Base-by-base conservation (phyloP, 2,329 filamentous ascomycete genomes). In the Aspergillus pseudoviridinutans region DNA sequence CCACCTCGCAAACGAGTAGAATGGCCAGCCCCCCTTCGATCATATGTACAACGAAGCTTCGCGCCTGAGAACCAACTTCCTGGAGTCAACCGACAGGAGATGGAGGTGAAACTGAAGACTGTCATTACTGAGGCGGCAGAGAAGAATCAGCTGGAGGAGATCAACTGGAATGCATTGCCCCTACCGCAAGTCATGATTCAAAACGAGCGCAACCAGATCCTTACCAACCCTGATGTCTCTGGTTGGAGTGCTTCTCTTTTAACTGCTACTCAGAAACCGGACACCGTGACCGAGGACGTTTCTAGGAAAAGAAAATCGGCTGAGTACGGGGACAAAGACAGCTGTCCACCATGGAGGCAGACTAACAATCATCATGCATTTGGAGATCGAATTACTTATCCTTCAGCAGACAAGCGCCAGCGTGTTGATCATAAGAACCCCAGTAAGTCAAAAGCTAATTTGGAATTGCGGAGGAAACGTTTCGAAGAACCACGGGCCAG, bases 11-110 rank as follows among this genome's bases (percentile, higher is more conserved):
- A 73, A 77, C 77, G 81, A 88, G 78, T 87, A 67, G 85, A 89
- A 66, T 97, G 91, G 88, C 87, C 92, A 32, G 79, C 84, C 47
- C 84, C 88, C n/a, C 91, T 97, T 59, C 89, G 92, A 66, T 81
- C 83, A 64, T 97, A 97, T 77, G 93, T 97, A 32, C 88, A 92
- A 68, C 87, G 92, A 69, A 92, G 92, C 27, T 97, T 97, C 72
- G 86, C 90, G 52, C 84, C 86, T 27, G 84, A 86, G 58, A 90
- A 92, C 70, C 79, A 87, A 63, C 82, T 89, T 61, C 68, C 82
- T 4, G 82, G 83, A 42, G 84, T 92, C 49, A 74, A 79, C 52
- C 83, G 84, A 54, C 68, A 81, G 54, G 91, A 96, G 57, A 88
- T 97, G 81, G 89, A 96, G 74, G 80, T 81, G 59, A 95, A 92